Conservation (phyloP, 163 green algal genomes). For the Scenedesmus sp. region DNA sequence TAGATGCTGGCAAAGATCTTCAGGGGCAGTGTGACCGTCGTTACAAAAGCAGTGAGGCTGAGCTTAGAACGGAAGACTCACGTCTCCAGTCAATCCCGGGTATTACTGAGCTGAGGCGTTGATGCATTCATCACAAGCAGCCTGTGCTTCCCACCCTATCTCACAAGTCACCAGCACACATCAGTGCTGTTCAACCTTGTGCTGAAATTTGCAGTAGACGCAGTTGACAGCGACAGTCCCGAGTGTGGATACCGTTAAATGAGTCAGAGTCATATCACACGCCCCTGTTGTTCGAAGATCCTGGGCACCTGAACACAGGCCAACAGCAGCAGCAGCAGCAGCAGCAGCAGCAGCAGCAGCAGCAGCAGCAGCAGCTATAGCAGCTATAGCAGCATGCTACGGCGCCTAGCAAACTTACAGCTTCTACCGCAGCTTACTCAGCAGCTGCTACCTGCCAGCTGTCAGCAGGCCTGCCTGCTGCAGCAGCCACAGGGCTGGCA, state of each 20-base stretch:
- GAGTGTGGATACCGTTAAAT: not conserved
- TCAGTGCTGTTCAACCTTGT: not conserved
- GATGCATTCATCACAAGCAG: not conserved
- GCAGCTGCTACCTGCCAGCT: not conserved
- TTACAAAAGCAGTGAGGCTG: not conserved
- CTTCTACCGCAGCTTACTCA: constrained; percentile 22
- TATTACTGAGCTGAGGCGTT: not conserved
- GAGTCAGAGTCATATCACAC: not conserved
- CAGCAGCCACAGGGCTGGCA: not conserved
- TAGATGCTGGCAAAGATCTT: not conserved
- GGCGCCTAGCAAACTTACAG: not conserved
- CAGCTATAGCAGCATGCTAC: constrained; percentile 31
- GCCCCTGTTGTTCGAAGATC: not conserved
- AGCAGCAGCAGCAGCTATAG: not conserved
- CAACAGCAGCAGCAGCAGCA: not conserved
- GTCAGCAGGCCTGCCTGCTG: not conserved
- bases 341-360: constrained; percentile 14
- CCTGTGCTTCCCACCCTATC: not conserved
- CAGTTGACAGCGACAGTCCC: not conserved
- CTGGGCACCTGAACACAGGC: not conserved
- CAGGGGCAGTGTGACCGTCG: not conserved
- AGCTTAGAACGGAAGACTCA: not conserved
- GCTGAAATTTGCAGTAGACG: not conserved
- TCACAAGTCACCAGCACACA: not conserved
- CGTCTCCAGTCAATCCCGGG: not conserved